Evolutionary conservation across 306 rosid genomes (phyloP).

Genomic region (Cucurbita moschata): DNA sequence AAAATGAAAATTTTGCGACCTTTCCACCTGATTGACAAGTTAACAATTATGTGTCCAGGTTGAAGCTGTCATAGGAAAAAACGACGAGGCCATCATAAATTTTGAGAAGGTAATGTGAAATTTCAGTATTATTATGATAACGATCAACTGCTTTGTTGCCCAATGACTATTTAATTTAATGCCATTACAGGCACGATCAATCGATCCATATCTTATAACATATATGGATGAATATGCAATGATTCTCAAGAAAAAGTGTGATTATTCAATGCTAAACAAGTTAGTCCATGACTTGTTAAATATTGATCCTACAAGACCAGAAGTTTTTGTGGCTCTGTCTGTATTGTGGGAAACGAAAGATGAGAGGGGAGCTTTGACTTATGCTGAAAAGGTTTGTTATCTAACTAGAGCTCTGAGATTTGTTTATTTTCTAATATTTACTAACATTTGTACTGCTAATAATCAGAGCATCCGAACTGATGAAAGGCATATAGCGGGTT

Average conservation of each 20-base stretch:
- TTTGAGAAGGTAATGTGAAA: slow-evolving; percentile 65
- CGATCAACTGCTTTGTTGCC: not conserved
- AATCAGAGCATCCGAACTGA: slow-evolving; percentile 69
- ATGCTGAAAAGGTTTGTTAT: slow-evolving; percentile 75
- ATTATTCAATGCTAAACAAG: slow-evolving; percentile 72
- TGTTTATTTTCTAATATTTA: slow-evolving; percentile 8
- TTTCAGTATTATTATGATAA: slow-evolving; percentile 5
- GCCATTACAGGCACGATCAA: slow-evolving; percentile 64
- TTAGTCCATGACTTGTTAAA: slow-evolving; percentile 76
- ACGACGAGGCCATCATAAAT: slow-evolving; percentile 87
- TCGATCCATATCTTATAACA: slow-evolving; percentile 79
- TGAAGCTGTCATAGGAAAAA: slow-evolving; percentile 89
- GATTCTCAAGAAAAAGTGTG: slow-evolving; percentile 85
- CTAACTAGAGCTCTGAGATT: slow-evolving; percentile 7
- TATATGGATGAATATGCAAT: slow-evolving; percentile 99
- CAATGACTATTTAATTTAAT: slow-evolving; percentile 9
- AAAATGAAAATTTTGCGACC: slow-evolving; percentile 1
- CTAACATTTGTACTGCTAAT: slow-evolving; percentile 1
- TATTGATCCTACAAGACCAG: slow-evolving; percentile 87
- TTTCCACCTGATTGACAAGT: not conserved
- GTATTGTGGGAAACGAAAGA: slow-evolving; percentile 94
- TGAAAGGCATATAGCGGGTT: slow-evolving; percentile 87
- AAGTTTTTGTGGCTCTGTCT: slow-evolving; percentile 88
- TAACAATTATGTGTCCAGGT: slow-evolving; percentile 37
- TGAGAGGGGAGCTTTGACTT: slow-evolving; percentile 78